Percentiles rank a stretch among this genome's conserved stretches.
These are phyloP conservation scores for Amanita pseudoporphyria DNA, from an alignment of 768 basidiomycete species.

Conservation along the genomic window DNA sequence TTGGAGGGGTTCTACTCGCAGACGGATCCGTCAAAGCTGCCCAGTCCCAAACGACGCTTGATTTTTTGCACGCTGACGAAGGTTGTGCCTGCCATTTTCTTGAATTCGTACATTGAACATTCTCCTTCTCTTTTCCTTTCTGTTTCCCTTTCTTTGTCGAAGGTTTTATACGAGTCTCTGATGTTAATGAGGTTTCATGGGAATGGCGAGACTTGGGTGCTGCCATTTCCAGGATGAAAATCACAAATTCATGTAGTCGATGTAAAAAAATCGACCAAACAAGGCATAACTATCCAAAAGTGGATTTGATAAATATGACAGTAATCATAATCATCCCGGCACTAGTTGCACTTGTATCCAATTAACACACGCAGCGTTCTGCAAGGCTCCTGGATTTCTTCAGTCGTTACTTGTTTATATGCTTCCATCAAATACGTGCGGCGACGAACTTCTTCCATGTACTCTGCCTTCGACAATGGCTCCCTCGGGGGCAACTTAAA, in stretches of 20 bases:
- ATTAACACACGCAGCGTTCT: constrained; percentile 53
- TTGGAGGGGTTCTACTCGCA: constrained; percentile 53
- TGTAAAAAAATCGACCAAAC: constrained; percentile 28
- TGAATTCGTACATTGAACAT: constrained; percentile 13
- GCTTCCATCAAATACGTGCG: constrained; percentile 55
- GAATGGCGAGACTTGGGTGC: constrained; percentile 33
- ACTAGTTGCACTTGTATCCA: constrained; percentile 40
- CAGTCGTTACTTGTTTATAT: constrained; percentile 36
- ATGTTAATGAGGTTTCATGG: constrained; percentile 20
- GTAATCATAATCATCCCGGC: no score
- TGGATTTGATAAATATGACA: not conserved
- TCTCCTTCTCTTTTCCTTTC: constrained; percentile 42
- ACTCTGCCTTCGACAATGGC: constrained; percentile 57
- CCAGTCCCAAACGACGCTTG: constrained; percentile 46
- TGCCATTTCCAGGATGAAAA: constrained; percentile 24
- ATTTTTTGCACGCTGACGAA: not conserved
- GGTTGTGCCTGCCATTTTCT: not conserved
- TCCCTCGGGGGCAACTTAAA: constrained; percentile 53
- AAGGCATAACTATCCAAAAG: constrained; percentile 15
- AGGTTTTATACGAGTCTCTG: constrained; percentile 12
- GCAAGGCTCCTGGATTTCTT: constrained; percentile 45
- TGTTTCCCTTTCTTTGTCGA: not conserved
- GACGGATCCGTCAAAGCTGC: constrained; percentile 59
- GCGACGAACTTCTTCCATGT: constrained; percentile 56
- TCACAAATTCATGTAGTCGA: constrained; percentile 11